Evolutionary conservation across 2,329 filamentous ascomycete genomes (phyloP).

Genomic region (Alternaria infectoria): DNA sequence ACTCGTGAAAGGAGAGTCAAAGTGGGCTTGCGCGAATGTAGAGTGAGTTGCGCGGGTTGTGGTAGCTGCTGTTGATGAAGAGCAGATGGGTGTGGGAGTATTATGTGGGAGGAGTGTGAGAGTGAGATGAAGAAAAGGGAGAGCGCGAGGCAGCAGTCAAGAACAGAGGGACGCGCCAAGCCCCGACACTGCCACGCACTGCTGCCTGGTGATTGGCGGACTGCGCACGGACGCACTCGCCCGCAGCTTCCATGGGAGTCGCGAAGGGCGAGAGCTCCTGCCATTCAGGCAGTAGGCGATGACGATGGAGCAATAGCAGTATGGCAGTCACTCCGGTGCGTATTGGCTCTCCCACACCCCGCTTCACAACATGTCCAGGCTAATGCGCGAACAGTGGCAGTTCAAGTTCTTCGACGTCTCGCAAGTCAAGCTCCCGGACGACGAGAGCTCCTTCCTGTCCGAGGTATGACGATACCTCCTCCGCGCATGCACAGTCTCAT

Average conservation of each 20-base stretch:
- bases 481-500: constrained; percentile 30
- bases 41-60: constrained; percentile 14
- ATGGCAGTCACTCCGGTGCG: constrained; percentile 53
- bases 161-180: constrained; percentile 17
- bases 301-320: constrained; percentile 38
- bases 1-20: constrained; percentile 12
- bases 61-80: constrained; percentile 14
- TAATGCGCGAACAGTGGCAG: constrained; percentile 76
- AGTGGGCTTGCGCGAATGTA: constrained; percentile 21
- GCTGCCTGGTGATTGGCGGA: constrained; percentile 5
- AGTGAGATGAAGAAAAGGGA: constrained; percentile 18
- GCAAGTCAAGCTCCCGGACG: constrained; percentile 79
- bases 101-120: constrained; percentile 10
- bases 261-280: constrained; percentile 31
- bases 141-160: constrained; percentile 21
- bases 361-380: constrained; percentile 18
- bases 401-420: constrained; percentile 99
- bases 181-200: constrained; percentile 7
- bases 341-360: not conserved
- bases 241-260: constrained; percentile 17
- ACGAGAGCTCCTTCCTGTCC: constrained; percentile 78
- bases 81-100: constrained; percentile 9
- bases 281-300: constrained; percentile 17
- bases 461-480: constrained; percentile 64
- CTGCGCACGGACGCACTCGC: constrained; percentile 22